Evolutionary conservation across 164 flowering plant genomes (phyloP).

Genomic region (Vitis amurensis): DNA sequence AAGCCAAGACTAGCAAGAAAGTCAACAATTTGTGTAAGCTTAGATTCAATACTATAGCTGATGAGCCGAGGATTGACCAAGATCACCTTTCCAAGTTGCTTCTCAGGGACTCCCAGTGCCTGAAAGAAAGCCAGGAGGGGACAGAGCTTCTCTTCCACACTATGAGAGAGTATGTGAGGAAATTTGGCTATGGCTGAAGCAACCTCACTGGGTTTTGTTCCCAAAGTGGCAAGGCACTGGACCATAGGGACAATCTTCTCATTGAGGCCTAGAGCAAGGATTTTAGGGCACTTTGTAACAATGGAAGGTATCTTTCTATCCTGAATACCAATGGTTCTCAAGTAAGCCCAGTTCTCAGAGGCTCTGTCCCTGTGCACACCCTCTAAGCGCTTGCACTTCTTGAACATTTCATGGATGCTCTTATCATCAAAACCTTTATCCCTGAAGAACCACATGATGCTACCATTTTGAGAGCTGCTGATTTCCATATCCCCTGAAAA

Average conservation of each 20-base stretch:
- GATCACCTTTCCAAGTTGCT: slow-evolving; percentile 76
- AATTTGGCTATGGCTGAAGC: slow-evolving; percentile 71
- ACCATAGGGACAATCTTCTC: slow-evolving; percentile 90
- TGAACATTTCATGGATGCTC: slow-evolving; percentile 62
- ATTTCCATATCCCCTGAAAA: slow-evolving; percentile 43
- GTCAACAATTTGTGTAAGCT: slow-evolving; percentile 63
- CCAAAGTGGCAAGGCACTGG: slow-evolving; percentile 74
- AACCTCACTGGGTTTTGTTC: slow-evolving; percentile 70
- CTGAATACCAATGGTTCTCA: slow-evolving; percentile 73
- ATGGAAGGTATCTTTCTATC: slow-evolving; percentile 80
- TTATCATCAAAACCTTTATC: slow-evolving; percentile 80
- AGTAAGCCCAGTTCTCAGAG: slow-evolving; percentile 78
- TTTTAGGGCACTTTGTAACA: slow-evolving; percentile 80
- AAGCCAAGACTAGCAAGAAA: slow-evolving; percentile 69
- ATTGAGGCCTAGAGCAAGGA: slow-evolving; percentile 62
- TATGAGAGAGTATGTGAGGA: slow-evolving; percentile 81
- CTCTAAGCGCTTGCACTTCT: slow-evolving; percentile 77
- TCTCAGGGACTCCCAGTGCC: slow-evolving; percentile 70
- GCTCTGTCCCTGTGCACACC: slow-evolving; percentile 53
- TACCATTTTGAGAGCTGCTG: slow-evolving; percentile 33
- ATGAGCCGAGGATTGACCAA: slow-evolving; percentile 86
- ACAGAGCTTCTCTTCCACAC: slow-evolving; percentile 92
- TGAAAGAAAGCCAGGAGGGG: slow-evolving; percentile 91
- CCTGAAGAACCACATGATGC: slow-evolving; percentile 75
- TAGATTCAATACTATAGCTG: slow-evolving; percentile 87